Evolutionary conservation across 768 basidiomycete genomes (phyloP), one percentile per base, ranked within the genome.

Genomic region (Termitomyces sp.): DNA sequence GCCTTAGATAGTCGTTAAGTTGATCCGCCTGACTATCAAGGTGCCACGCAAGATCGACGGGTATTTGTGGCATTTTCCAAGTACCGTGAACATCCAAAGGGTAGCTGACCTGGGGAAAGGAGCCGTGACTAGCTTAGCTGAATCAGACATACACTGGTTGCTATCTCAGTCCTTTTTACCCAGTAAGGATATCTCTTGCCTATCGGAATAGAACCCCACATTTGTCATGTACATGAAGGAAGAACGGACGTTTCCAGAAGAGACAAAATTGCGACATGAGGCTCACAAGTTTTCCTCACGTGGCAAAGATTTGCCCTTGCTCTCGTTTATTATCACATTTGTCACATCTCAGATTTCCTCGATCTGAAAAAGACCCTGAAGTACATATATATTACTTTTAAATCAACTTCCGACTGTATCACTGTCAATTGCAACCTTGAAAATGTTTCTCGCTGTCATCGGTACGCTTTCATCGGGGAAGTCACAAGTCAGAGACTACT

Each of bases 401-500:
- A 33, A 33, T 33, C 33, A 33, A 33, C 1, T 6, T 8, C 18
- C n/a, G 20, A 42, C 41, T 42, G n/a, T 9, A 11, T 42, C 18
- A 41, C 6, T 41, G 1, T 16, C 16, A 41, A 41, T 42, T 42
- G n/a, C n/a, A 20, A 42, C n/a, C n/a, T 42, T 9, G 16, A 27
- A 49, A 37, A 89, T 89, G 88, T 83, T 89, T 70, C 78, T 89
- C 63, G 82, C 86, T 30, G 81, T 90, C 52, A 73, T 87, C 51
- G 88, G 88, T 47, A 83, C 87, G 0, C 78, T 75, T 13, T 79
- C 72, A 58, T 80, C 88, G 24, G 88, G 88, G 8, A 87, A 86
- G 66, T 78, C 83, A 12, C 73, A 75, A 16, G 73, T 91, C 18
- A 75, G 82, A 66, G 75, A 83, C 33, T 89, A 86, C 66, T 78